Conservation (phyloP, 2,329 filamentous ascomycete genomes). For the Pseudocercospora pini-densiflorae region DNA sequence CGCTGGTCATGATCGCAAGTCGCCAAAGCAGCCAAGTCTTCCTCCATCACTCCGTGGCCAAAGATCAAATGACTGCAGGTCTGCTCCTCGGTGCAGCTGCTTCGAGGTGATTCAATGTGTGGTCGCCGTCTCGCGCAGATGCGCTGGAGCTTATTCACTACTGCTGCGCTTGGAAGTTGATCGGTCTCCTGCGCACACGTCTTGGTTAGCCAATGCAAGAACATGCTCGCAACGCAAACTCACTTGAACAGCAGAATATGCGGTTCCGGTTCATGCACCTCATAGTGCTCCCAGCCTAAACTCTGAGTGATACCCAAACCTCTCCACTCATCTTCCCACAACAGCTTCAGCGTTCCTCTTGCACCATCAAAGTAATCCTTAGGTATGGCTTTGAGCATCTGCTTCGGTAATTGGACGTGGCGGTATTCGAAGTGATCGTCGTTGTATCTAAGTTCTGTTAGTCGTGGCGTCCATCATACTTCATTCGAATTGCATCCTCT, state of each 20-base stretch:
- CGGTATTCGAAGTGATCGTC: slow-evolving; percentile 95
- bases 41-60: neutral
- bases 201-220: neutral
- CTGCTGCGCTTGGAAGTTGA: slow-evolving; percentile 6
- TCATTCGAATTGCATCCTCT: slow-evolving; percentile 6
- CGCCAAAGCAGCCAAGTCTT: neutral
- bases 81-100: no score
- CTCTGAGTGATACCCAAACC: slow-evolving; percentile 98
- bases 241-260: slow-evolving; percentile 99
- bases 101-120: neutral
- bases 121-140: neutral
- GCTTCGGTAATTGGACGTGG: slow-evolving; percentile 95
- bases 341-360: slow-evolving; percentile 90
- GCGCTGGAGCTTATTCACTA: neutral
- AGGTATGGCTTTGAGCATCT: slow-evolving; percentile 97
- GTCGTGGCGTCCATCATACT: neutral
- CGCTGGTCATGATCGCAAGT: neutral
- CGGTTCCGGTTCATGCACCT: slow-evolving; percentile 97
- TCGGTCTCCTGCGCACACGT: neutral
- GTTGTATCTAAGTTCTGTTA: slow-evolving; percentile 70
- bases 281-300: slow-evolving; percentile 98
- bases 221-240: slow-evolving; percentile 43
- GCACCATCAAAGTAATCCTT: slow-evolving; percentile 89
- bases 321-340: slow-evolving; percentile 99
- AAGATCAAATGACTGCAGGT: neutral